These are phyloP conservation scores for Exophiala dermatitidis DNA, from an alignment of 2,329 filamentous ascomycete genomes.

Conservation along the genomic window DNA sequence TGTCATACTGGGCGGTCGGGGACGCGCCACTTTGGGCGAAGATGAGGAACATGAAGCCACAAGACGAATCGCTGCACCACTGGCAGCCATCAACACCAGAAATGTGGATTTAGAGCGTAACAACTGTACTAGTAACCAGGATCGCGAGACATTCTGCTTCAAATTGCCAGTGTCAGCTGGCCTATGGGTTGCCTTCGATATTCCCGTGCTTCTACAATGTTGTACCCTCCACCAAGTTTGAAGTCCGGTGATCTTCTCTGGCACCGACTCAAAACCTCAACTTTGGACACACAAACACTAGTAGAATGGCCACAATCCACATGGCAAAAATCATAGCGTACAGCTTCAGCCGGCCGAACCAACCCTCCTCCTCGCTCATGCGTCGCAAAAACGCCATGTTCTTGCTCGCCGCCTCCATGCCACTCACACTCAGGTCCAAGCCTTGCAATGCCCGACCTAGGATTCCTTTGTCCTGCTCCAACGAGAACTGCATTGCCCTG, in stretches of 20 bases:
- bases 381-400: conserved; percentile 68
- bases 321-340: conserved; percentile 78
- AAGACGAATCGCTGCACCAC: no score
- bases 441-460: conserved; percentile 64
- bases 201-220: no score
- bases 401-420: conserved; percentile 68
- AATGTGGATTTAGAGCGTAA: no score
- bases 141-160: no score
- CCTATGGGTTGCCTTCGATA: no score
- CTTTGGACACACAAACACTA: conserved; percentile 85
- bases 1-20: neutral
- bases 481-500: conserved; percentile 22
- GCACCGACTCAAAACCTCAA: conserved; percentile 59
- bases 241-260: no score
- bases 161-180: no score
- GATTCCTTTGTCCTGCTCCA: conserved; percentile 54
- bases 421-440: conserved; percentile 66
- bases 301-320: conserved; percentile 66
- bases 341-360: conserved; percentile 75
- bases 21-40: neutral
- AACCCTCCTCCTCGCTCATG: conserved; percentile 83
- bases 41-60: neutral
- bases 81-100: no score
- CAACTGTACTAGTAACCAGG: no score
- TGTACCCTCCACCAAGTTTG: no score